Evolutionary conservation across 805 yeast species (phyloP).

Genomic region (Zygoascus flipseniorum): DNA sequence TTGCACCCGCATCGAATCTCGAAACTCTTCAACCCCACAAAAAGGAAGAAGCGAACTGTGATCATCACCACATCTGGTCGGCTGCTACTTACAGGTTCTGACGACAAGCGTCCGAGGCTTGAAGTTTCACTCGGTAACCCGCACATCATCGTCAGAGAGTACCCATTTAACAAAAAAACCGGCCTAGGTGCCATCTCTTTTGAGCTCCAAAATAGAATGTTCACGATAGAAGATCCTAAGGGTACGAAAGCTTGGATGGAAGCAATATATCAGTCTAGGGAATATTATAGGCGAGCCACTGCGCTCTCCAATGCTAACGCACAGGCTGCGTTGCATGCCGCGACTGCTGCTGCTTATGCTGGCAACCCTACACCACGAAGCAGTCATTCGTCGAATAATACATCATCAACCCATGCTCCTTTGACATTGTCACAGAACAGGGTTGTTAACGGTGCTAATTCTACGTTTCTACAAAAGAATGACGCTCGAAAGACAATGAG

Average conservation of each 20-base stretch:
- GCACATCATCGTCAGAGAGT: constrained; percentile 28
- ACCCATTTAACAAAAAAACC: constrained; percentile 21
- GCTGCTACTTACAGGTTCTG: constrained; percentile 23
- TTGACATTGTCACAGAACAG: not conserved
- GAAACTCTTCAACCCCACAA: constrained; percentile 18
- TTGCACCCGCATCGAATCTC: constrained; percentile 18
- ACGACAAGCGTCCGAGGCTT: constrained; percentile 24
- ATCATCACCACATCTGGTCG: constrained; percentile 30
- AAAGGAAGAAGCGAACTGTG: constrained; percentile 24
- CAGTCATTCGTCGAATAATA: not conserved
- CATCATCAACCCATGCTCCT: constrained; percentile 1
- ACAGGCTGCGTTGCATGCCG: constrained; percentile 28
- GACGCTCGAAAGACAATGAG: constrained; percentile 14
- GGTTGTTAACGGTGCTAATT: constrained; percentile 9
- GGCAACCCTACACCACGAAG: not conserved
- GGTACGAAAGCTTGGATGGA: constrained; percentile 28
- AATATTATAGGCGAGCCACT: constrained; percentile 23
- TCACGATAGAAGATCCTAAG: constrained; percentile 26
- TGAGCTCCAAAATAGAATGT: constrained; percentile 26
- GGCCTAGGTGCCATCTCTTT: constrained; percentile 23
- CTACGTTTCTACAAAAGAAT: constrained; percentile 15
- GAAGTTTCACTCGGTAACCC: constrained; percentile 30
- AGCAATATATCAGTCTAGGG: constrained; percentile 23
- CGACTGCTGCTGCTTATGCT: constrained; percentile 26
- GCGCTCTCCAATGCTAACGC: constrained; percentile 23